Evolutionary conservation across 352 stramenopile species (phyloP), one percentile per base, ranked within the genome.

Genomic region (Saprolegnia diclina): DNA sequence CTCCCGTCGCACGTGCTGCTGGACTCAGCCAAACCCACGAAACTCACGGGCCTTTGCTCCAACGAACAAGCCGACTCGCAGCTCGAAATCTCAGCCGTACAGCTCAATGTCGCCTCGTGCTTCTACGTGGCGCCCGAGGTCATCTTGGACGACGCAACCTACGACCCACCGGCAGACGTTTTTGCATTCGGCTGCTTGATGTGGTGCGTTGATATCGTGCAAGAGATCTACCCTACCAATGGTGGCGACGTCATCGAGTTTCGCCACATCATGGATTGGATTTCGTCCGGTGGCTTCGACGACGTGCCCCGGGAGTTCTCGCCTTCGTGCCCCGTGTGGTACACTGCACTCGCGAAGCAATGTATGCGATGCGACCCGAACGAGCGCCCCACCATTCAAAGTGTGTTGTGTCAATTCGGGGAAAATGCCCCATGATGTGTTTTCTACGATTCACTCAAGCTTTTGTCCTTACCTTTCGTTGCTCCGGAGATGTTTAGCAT

Each of bases 31-130:
- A 59, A 59, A n/a, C 52, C 52, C 4, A 11, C 52, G 24, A 59
- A 59, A 24, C 13, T 59, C 35, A 59, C 52, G 52, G 52, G 52
- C 24, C 35, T 59, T 18, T 59, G 52, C 35, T 59, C 52, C 11
- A 59, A 59, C 35, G 52, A 59, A 11, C 52, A 59, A 59, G 52
- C 52, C 35, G 52, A 59, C 52, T 59, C 52, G 24, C 52, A 59
- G 19, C 52, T 59, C 35, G 52, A 59, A 40, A 59, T 59, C 35
- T 59, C 52, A 4, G 52, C 52, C 16, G 52, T 59, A 24, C 52
- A 59, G 35, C 35, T 59, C 24, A 24, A 59, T 24, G 52, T 59
- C 24, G 19, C n/a, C 13, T 59, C 52, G n/a, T 59, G 52, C 52
- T n/a, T 59, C 13, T 59, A 59, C 19, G 52, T 59, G 24, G 52